Evolutionary conservation across 495 filamentous ascomycete genomes (phyloP).

Genomic region (Gamarada debralockiae): DNA sequence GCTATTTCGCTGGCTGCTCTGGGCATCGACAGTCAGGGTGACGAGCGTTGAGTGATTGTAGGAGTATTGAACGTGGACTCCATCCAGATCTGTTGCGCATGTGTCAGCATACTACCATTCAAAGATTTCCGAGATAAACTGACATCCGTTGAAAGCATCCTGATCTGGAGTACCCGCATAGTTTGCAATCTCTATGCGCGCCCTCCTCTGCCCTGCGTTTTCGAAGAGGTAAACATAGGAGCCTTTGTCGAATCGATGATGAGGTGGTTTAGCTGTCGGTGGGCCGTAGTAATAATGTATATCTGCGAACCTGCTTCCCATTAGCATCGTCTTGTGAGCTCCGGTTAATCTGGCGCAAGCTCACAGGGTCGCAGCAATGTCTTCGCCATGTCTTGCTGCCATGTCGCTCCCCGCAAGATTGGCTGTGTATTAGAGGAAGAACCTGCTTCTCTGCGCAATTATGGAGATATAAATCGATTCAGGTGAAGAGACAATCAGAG

Average conservation of each 20-base stretch:
- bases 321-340: conserved; percentile 1
- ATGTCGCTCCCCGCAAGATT: no score
- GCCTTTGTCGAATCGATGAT: conserved; percentile 85
- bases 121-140: conserved; percentile 27
- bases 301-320: conserved; percentile 67
- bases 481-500: not conserved
- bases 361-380: conserved; percentile 76
- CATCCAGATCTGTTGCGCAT: conserved; percentile 51
- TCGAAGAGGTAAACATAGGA: conserved; percentile 89
- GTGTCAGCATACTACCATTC: conserved; percentile 14
- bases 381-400: conserved; percentile 76
- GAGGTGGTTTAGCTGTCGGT: conserved; percentile 63
- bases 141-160: conserved; percentile 84
- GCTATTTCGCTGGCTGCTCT: conserved; percentile 24
- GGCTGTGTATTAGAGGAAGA: not conserved
- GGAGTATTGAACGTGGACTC: conserved; percentile 63
- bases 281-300: conserved; percentile 84
- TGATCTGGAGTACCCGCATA: conserved; percentile 81
- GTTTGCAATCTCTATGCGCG: conserved; percentile 82
- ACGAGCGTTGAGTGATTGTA: conserved; percentile 74
- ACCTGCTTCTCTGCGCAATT: not conserved
- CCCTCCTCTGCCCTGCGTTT: conserved; percentile 60
- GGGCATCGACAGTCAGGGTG: conserved; percentile 67
- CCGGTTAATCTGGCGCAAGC: conserved; percentile 25
- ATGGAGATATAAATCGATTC: not conserved